These are phyloP conservation scores for Capronia americana DNA, from an alignment of 2,329 filamentous ascomycete genomes.

Conservation along the genomic window DNA sequence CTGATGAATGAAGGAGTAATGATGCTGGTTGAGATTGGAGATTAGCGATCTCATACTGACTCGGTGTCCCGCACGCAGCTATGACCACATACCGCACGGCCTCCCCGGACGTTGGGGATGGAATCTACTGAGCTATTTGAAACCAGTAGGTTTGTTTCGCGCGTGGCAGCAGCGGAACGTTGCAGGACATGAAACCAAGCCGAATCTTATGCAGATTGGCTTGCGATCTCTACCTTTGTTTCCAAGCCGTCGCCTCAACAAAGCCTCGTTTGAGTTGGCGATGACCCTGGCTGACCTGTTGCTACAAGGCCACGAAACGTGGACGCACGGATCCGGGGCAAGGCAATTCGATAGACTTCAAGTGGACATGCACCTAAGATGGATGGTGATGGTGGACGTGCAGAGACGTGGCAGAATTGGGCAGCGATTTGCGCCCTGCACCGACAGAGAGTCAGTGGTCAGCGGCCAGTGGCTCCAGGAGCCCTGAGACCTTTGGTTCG, in stretches of 20 bases:
- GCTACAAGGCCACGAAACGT: neutral
- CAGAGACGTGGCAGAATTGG: constrained; percentile 8
- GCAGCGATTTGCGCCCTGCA: constrained; percentile 14
- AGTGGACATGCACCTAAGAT: neutral
- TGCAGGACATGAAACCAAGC: neutral
- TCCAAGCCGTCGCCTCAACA: neutral
- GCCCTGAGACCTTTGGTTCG: neutral
- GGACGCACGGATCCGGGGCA: neutral
- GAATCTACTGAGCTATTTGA: neutral
- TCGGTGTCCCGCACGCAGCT: neutral
- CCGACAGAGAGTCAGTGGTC: neutral
- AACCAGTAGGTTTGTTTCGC: neutral
- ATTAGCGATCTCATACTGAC: neutral
- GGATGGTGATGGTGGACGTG: neutral
- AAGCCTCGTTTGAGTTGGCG: neutral
- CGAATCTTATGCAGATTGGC: neutral
- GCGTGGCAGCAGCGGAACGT: neutral
- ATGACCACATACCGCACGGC: neutral
- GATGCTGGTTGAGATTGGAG: neutral
- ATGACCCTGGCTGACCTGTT: neutral
- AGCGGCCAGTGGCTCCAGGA: neutral
- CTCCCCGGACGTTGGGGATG: neutral
- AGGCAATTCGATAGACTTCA: neutral
- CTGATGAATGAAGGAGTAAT: neutral
- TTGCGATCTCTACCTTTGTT: neutral